Conservation (phyloP, 2,329 filamentous ascomycete species). For the Colletotrichum zoysiae region DNA sequence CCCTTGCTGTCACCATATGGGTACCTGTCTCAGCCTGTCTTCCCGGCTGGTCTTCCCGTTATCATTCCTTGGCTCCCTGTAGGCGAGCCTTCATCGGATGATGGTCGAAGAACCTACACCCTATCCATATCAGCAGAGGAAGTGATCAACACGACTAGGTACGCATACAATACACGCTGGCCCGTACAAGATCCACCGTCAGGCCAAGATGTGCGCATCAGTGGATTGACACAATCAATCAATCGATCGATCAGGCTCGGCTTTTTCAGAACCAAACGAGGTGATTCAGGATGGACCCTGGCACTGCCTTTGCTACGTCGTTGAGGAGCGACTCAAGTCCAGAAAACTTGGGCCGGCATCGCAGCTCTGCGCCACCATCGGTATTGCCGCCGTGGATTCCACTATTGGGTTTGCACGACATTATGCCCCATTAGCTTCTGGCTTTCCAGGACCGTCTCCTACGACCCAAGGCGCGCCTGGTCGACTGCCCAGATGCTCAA, state of each 20-base stretch:
- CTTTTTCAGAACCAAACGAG: constrained; percentile 11
- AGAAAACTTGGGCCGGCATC: background rate
- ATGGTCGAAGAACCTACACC: no score
- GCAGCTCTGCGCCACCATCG: background rate
- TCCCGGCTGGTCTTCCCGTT: background rate
- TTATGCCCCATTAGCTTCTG: background rate
- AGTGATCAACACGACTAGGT: no score
- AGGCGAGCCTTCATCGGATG: no score
- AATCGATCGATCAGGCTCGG: constrained; percentile 27
- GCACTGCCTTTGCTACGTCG: background rate
- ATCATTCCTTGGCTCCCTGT: background rate
- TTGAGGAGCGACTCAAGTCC: constrained; percentile 8
- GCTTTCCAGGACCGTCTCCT: background rate
- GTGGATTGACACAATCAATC: background rate
- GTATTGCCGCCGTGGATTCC: background rate
- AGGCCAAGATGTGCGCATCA: no score
- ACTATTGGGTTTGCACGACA: constrained; percentile 2
- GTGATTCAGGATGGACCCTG: constrained; percentile 22
- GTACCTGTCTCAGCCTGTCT: background rate
- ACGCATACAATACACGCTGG: no score
- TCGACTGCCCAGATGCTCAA: constrained; percentile 20
- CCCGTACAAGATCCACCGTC: no score
- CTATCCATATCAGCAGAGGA: no score
- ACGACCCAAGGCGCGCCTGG: constrained; percentile 14
- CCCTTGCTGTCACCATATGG: background rate